Evolutionary conservation across 2,329 filamentous ascomycete genomes (phyloP), one percentile per base, ranked within the genome.

Genomic region (Elsinoe australis): DNA sequence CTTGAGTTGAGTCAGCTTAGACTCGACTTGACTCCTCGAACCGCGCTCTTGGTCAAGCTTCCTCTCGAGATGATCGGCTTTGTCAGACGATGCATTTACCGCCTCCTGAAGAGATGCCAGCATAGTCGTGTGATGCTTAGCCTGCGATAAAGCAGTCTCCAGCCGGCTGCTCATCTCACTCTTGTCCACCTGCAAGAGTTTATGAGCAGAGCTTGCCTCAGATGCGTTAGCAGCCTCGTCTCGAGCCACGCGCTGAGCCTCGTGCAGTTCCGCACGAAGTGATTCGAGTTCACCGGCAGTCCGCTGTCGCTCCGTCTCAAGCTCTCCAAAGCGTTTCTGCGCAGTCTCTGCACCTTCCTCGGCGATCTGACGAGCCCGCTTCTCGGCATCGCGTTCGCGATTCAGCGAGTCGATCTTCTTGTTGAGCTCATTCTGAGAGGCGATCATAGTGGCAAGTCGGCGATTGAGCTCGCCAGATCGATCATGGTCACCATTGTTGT

Each of bases 321-420:
- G 73, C 56, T 95, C 88, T 5, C 79, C 71, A 65, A 94, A 82
- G 17, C 90, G 82, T 64, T 81, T 84, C 62, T 95, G 84, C 2
- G 89, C 83, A 19, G 87, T 85, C 56, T 82, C 81, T 4, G 84
- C 76, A 2, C 87, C 94, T 51, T 95, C 90, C 60, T 98, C 92
- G 0, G 92, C 88, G 10, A 95, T 71, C 58, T 87, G 82, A 42
- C 87, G 80, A 4, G 87, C 83, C 52, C 79, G 83, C 60, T 75
- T 87, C 67, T 98, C 94, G 0, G 87, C 80, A 24, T 87, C 81
- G 1, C 94, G 71, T 50, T 95, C 87, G 3, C 74, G 68, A 17
- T 72, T 76, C 44, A 87, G 62, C 14, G 78, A 74, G 33, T 92
- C 85, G 1, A 94, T 65, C 52, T 80, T 83, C n/a, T 77, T 74